phyloP scores from a whole-genome alignment of 2,329 filamentous ascomycete species.

The Colletotrichum paranaense region DNA sequence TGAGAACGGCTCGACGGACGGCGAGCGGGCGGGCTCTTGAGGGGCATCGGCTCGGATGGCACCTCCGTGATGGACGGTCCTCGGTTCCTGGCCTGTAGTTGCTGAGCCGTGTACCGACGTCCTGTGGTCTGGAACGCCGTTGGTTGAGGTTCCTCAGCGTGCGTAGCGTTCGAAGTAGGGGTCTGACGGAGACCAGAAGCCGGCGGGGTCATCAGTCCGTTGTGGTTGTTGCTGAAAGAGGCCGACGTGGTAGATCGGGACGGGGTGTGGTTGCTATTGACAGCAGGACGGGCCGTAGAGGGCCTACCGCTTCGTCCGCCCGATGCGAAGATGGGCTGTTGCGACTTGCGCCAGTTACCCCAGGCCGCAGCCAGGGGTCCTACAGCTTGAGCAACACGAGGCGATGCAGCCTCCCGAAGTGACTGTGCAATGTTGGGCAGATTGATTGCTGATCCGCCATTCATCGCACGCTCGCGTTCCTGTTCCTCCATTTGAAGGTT shows the following conservation, averaged over 20 bases:
- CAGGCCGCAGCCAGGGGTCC: slow-evolving; percentile 88
- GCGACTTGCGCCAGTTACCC: slow-evolving; percentile 89
- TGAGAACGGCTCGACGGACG: slow-evolving; percentile 49
- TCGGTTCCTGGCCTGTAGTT: slow-evolving; percentile 53
- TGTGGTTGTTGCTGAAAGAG: slow-evolving; percentile 61
- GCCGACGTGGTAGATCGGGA: slow-evolving; percentile 63
- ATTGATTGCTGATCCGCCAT: slow-evolving; percentile 73
- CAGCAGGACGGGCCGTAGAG: slow-evolving; percentile 44
- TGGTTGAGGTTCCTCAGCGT: slow-evolving; percentile 59
- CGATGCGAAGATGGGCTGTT: slow-evolving; percentile 61
- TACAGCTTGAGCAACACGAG: slow-evolving; percentile 85
- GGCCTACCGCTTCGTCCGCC: slow-evolving; percentile 14
- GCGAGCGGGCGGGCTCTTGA: slow-evolving; percentile 55
- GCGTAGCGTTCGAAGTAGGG: slow-evolving; percentile 55
- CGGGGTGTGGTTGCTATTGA: slow-evolving; percentile 61
- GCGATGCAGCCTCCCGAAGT: slow-evolving; percentile 81
- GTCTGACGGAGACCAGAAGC: slow-evolving; percentile 77
- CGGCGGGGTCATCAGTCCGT: slow-evolving; percentile 90
- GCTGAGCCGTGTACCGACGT: slow-evolving; percentile 65
- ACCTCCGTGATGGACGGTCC: slow-evolving; percentile 46
- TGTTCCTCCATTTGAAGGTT: slow-evolving; percentile 99
- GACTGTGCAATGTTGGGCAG: slow-evolving; percentile 83
- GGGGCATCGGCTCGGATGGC: slow-evolving; percentile 53
- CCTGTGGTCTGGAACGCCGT: slow-evolving; percentile 72
- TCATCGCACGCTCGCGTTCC: slow-evolving; percentile 87